Percentiles rank a stretch among this genome's conserved stretches.
Conservation (phyloP, 75 land plant genomes). For the Pinus albicaulis region DNA sequence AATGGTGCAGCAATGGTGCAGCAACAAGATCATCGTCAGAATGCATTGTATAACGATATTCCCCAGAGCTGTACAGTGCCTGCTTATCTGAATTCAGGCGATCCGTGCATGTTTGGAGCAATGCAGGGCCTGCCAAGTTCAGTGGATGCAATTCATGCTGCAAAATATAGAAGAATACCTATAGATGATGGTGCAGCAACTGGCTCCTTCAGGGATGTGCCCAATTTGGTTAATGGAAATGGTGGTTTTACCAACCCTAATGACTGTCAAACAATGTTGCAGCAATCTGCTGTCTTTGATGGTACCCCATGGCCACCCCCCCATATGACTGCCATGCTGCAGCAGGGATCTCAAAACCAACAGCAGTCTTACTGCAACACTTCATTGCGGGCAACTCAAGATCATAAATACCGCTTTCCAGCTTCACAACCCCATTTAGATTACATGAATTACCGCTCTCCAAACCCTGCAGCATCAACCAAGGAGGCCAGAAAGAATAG, state of each 20-base stretch:
- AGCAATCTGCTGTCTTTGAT: background rate
- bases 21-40: background rate
- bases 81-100: background rate
- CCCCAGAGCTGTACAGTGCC: background rate
- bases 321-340: background rate
- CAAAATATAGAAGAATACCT: constrained; percentile 9
- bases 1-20: background rate
- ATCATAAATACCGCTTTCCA: background rate
- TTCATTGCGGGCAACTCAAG: background rate
- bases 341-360: background rate
- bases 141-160: background rate
- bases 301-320: background rate
- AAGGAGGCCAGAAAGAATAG: constrained; percentile 90
- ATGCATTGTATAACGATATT: background rate
- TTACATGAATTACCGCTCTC: background rate
- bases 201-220: background rate
- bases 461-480: constrained; percentile 55
- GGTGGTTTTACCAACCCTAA: background rate
- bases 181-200: background rate
- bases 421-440: background rate
- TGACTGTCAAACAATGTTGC: background rate
- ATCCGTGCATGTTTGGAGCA: background rate
- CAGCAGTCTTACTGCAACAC: background rate
- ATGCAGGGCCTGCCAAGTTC: background rate
- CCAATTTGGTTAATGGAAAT: too few relatives aligned